Base-by-base conservation (phyloP, 2,329 filamentous ascomycete genomes). In the Aspergillus luchuensis region DNA sequence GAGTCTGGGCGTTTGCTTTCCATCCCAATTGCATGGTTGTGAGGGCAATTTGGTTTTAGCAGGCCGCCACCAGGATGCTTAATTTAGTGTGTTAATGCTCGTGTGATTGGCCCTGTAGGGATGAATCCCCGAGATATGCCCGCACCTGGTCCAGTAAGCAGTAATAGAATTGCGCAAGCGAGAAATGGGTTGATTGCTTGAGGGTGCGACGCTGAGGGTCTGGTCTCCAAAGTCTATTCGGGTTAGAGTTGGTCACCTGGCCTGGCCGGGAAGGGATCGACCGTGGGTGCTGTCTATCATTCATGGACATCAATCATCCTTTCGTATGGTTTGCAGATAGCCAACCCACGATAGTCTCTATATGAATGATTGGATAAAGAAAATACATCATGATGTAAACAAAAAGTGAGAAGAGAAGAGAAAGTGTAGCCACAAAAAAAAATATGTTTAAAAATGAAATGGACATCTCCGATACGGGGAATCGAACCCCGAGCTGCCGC, bases 401-500 rank as follows among this genome's bases (percentile, higher is more conserved):
- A 19, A 21, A 3, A 43, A 30, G 25, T 28, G 21, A 10, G 7
- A 39, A 10, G 23, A 8, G 11, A 19, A 19, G 17, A 19, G 2
- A 48, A 17, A 10, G 2, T 19, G 39, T 45, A 11, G 4, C 4
- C 1, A 19, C 5, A 43, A 43, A 41, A 2, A 15, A 51, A 49
- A 15, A 19, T 4, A 1, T 19, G 7, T 7, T 25, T 0, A 6
- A 57, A 57, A 53, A 28, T 6, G 6, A 63, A 59, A 59, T 53
- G 23, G 11, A 13, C 11, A 52, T 57, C 66, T 70, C 66, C 66
- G 66, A 70, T 67, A 67, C 64, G 67, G 66, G 68, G 66, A 70
- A 70, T 70, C 69, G 66, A 69, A 70, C 66, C 67, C 66, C 68
- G 65, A 68, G 66, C 66, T 70, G 67, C 56, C 64, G 68, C 68